phyloP scores from a whole-genome alignment of 176 grass and related monocot species.

The Hyparrhenia diplandra region DNA sequence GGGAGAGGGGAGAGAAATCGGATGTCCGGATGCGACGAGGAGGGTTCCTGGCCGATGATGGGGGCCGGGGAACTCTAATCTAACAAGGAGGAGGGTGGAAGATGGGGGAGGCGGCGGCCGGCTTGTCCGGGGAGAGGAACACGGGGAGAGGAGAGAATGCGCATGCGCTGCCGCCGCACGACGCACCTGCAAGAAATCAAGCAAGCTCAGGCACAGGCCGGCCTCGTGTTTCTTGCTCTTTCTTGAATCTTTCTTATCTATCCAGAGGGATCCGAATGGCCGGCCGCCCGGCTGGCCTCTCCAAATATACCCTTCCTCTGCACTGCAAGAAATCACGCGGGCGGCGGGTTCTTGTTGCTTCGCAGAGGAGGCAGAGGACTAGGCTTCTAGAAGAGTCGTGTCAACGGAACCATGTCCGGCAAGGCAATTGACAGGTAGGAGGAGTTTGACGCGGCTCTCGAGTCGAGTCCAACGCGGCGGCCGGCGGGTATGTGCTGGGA shows the following conservation, averaged over 20 bases:
- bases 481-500: background rate
- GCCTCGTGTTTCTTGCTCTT: background rate
- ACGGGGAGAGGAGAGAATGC: background rate
- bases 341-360: no score
- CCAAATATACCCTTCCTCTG: background rate
- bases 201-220: no score
- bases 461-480: background rate
- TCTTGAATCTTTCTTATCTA: background rate
- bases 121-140: background rate
- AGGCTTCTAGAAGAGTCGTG: background rate
- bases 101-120: background rate
- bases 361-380: background rate
- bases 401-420: no score
- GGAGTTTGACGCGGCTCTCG: background rate
- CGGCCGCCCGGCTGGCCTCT: background rate
- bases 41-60: background rate
- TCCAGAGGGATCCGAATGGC: background rate
- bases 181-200: background rate
- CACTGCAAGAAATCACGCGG: background rate
- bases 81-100: background rate
- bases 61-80: background rate
- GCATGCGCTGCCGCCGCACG: background rate
- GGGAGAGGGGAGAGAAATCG: background rate
- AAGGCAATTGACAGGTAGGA: background rate
- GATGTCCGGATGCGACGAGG: background rate